Percentiles rank a stretch among this genome's conserved stretches.
Evolutionary conservation across 2,329 filamentous ascomycete species (phyloP).

Genomic region (Thermomyces lanuginosus): DNA sequence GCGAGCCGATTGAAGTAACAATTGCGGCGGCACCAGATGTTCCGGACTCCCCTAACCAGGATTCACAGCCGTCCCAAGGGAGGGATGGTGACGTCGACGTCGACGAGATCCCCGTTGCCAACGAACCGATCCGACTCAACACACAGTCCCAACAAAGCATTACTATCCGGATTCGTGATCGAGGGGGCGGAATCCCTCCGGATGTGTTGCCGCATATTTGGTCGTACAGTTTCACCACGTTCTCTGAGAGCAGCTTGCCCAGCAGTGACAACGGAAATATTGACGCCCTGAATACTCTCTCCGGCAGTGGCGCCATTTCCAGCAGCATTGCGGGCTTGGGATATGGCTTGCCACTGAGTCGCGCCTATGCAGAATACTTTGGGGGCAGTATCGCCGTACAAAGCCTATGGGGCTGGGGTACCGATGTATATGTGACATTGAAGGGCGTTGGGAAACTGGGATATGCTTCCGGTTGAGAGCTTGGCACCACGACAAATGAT

Average conservation of each 20-base stretch:
- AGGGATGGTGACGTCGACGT: conserved; percentile 12
- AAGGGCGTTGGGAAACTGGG: conserved; percentile 47
- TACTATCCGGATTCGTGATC: conserved; percentile 86
- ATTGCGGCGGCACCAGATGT: conserved; percentile 56
- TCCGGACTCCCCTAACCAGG: conserved; percentile 27
- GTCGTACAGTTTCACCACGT: conserved; percentile 96
- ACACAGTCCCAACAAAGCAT: conserved; percentile 53
- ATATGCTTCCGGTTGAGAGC: no score
- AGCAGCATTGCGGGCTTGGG: conserved; percentile 85
- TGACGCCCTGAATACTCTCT: conserved; percentile 61
- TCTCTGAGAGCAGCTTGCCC: conserved; percentile 48
- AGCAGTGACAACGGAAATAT: conserved; percentile 36
- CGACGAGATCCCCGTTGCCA: conserved; percentile 12
- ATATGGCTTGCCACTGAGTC: conserved; percentile 76
- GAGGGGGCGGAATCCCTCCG: conserved; percentile 81
- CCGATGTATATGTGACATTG: conserved; percentile 48
- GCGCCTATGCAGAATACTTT: conserved; percentile 96
- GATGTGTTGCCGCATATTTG: conserved; percentile 76
- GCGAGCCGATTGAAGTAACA: conserved; percentile 76
- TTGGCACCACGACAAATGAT: no score
- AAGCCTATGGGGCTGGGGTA: conserved; percentile 85
- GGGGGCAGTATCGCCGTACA: conserved; percentile 91
- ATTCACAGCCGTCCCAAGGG: conserved; percentile 22
- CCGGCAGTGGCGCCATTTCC: conserved; percentile 51
- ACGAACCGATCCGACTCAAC: conserved; percentile 18